Evolutionary conservation across 768 basidiomycete genomes (phyloP), one percentile per base, ranked within the genome.

Genomic region (Pulveroboletus sp.): DNA sequence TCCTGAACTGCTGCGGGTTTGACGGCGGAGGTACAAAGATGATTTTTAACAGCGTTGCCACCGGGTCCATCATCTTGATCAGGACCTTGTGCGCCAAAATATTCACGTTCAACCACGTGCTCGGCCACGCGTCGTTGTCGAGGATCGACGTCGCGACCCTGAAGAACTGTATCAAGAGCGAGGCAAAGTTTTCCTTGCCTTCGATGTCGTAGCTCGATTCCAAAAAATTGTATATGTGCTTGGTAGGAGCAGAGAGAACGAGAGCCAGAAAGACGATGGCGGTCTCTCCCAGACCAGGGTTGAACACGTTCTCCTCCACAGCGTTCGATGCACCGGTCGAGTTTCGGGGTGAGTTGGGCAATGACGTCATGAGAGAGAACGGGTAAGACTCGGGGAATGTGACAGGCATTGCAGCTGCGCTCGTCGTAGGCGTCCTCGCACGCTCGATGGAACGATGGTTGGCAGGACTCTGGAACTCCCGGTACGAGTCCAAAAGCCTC

Each of bases 371-470:
- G 17, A 98, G 75, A 6, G 91, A 85, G 67, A 96, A 93, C 0
- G 95, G 95, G 65, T 97, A 93, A 0, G 93, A 86, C 55, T 93
- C 88, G 0, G 95, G 95, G 70, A 97, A 97, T 1, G 89, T 86
- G 37, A 89, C 82, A 1, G 93, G 93, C 2, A 78, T 64, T 2
- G 73, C 63, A 19, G 82, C 70, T 41, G 83, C 80, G 23, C 75
- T 69, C 3, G 85, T 82, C 2, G 80, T 75, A 16, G 76, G 73
- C 0, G 85, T 77, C 40, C 78, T 80, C 23, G 77, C 80, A 36
- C 80, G 81, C 59, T 87, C 85, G 38, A 97, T 78, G 2, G 83
- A 82, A 45, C 78, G 79, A 34, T 76, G 77, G 17, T 86, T 87
- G 0, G 74, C 78, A 0, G 83, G 73, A 56, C 70, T 83, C 57